These are phyloP conservation scores for Pyricularia grisea DNA, from an alignment of 2,329 filamentous ascomycete species.

Conservation along the genomic window DNA sequence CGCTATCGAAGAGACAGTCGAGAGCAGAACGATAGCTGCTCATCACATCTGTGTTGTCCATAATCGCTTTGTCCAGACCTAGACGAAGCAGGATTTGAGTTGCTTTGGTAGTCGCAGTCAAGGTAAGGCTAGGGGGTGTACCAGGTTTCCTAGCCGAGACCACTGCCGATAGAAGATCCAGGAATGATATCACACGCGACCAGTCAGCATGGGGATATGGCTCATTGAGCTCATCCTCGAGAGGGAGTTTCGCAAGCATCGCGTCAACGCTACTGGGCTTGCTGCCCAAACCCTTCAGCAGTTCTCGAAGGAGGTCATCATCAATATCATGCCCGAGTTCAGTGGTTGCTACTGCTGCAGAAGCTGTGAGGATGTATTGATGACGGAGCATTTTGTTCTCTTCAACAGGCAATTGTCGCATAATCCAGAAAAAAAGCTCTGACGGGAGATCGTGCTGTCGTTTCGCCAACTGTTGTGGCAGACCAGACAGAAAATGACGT, in stretches of 20 bases:
- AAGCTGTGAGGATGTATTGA: conserved; percentile 43
- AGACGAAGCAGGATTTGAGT: conserved; percentile 42
- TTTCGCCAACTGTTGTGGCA: conserved; percentile 44
- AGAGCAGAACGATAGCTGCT: conserved; percentile 31
- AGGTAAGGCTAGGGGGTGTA: neutral
- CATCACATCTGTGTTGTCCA: conserved; percentile 31
- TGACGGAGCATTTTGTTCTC: conserved; percentile 42
- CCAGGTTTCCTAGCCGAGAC: neutral
- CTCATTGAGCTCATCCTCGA: conserved; percentile 12
- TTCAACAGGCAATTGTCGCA: conserved; percentile 49
- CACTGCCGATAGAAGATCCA: conserved; percentile 27
- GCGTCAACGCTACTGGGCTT: conserved; percentile 29
- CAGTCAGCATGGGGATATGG: conserved; percentile 28
- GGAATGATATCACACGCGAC: conserved; percentile 31
- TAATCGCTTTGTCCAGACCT: conserved; percentile 41
- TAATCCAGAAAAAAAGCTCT: conserved; percentile 57
- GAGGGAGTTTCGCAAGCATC: conserved; percentile 11
- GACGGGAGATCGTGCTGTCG: conserved; percentile 34
- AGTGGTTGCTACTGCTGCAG: neutral
- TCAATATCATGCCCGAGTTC: neutral
- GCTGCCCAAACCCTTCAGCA: conserved; percentile 53
- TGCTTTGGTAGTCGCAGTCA: conserved; percentile 25
- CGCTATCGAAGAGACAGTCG: conserved; percentile 29
- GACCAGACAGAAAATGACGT: conserved; percentile 52
- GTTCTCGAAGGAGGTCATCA: conserved; percentile 25